phyloP scores from a whole-genome alignment of 116 monocot genomes.

The Phalaenopsis hybrid region DNA sequence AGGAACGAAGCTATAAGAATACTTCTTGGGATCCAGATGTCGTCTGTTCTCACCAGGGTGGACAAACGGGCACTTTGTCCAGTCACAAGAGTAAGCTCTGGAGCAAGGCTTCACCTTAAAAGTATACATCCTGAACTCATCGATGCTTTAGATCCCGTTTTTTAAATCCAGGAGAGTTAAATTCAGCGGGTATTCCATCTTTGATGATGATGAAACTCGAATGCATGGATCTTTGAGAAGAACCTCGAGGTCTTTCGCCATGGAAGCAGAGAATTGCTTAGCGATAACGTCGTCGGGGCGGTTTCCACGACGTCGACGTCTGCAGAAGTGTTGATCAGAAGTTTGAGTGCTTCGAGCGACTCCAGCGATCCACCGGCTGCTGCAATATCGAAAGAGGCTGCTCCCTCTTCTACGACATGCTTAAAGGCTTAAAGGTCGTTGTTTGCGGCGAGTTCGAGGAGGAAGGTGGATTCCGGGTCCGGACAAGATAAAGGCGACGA shows the following conservation, averaged over 20 bases:
- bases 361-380: conserved; percentile 28
- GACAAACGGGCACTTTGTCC: conserved; percentile 63
- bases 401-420: conserved; percentile 13
- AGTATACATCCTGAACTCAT: conserved; percentile 57
- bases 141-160: conserved; percentile 42
- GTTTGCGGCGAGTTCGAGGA: conserved; percentile 27
- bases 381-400: neutral
- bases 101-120: conserved; percentile 61
- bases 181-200: conserved; percentile 33
- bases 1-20: conserved; percentile 49
- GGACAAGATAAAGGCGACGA: neutral
- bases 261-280: conserved; percentile 6
- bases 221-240: conserved; percentile 30
- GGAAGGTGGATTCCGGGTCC: neutral
- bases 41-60: conserved; percentile 61
- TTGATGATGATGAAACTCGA: conserved; percentile 15
- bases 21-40: conserved; percentile 34
- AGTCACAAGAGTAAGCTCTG: conserved; percentile 50
- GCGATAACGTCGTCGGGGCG: conserved; percentile 51
- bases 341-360: conserved; percentile 11
- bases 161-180: conserved; percentile 46
- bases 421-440: conserved; percentile 28
- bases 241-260: conserved; percentile 14
- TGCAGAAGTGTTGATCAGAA: conserved; percentile 33
- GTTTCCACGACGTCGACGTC: conserved; percentile 33